Conservation (phyloP, 208 protist species). For the Borovskyia barvae region DNA sequence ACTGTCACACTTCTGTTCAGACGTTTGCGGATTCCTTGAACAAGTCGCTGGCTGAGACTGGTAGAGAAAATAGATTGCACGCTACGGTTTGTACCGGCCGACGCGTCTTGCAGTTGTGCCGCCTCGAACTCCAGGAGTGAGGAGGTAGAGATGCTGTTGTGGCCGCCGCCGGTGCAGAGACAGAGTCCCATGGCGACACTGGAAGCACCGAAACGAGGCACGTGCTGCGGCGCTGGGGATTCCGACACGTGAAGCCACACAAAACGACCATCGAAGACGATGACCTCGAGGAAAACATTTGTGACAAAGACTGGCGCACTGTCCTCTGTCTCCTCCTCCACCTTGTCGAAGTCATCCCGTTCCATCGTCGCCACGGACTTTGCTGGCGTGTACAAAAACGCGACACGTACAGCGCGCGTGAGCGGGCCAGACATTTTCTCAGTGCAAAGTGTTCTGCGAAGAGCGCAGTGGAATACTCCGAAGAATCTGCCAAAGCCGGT, state of each 20-base stretch:
- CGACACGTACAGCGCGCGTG: constrained; percentile 19
- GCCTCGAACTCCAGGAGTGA: constrained; percentile 32
- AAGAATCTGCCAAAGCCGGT: not conserved
- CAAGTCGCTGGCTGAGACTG: constrained; percentile 43
- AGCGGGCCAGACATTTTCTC: constrained; percentile 24
- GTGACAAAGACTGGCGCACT: constrained; percentile 27
- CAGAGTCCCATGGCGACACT: constrained; percentile 27
- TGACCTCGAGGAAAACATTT: constrained; percentile 36
- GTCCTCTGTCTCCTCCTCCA: not conserved
- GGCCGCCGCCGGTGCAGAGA: not conserved
- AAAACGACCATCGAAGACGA: constrained; percentile 43
- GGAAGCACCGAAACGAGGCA: constrained; percentile 32
- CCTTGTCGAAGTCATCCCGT: not conserved
- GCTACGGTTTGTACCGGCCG: constrained; percentile 10
- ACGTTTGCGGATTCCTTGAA: constrained; percentile 19
- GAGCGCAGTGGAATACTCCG: not conserved
- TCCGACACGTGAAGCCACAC: constrained; percentile 76
- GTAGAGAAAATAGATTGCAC: constrained; percentile 38
- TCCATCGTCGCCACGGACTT: not conserved
- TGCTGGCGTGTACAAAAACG: constrained; percentile 25
- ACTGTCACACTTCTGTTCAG: constrained; percentile 15
- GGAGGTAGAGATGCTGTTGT: constrained; percentile 13
- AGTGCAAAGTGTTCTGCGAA: not conserved
- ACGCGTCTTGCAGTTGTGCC: constrained; percentile 1
- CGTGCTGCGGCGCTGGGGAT: constrained; percentile 11